Base-by-base conservation (phyloP, 169 alveolate genomes). In the Plasmodium adleri region DNA sequence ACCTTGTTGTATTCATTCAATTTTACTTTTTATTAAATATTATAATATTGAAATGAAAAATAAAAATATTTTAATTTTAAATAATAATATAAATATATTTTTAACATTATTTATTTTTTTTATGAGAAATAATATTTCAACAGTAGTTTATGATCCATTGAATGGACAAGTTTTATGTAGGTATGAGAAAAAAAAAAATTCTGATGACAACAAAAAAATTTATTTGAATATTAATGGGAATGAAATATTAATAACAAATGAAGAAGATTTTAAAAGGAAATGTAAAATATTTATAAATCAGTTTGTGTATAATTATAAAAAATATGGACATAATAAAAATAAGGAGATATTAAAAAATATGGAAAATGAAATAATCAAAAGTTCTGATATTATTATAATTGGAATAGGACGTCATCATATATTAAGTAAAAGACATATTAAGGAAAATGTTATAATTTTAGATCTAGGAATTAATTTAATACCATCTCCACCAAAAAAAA, bases 391-490 rank as follows among this genome's bases (percentile, higher is more conserved):
- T 32, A 64, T 76, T 49, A 76, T 76, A 64, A 64, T 76, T 50
- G 89, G 78, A 47, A 24, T 76, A 17, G 89, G 89, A 15, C 66
- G 49, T 32, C 22, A 20, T 20, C 50, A 76, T 45, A 28, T 76
- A 49, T 64, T 76, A 12, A 76, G 66, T 28, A 76, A 76, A 24
- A 64, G 32, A 2, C 54, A 76, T 64, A 63, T 76, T 1, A 76
- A 76, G 66, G 39, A 63, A 50, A 68, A 56, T 70, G 89, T 75
- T 7, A 49, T 76, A 22, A 59, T 76, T 52, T 64, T 76, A 32
- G 89, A 76, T 17, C 47, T 76, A 59, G 89, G 89, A 9, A 76
- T 76, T n/a, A 76, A 76, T 49, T 76, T 76, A 24, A 56, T 39
- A 17, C 22, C 17, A 56, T 62, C 47, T 20, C 47, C 13, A 17